Evolutionary conservation across 2,329 filamentous ascomycete genomes (phyloP), one percentile per base, ranked within the genome.

Genomic region (Colletotrichum brevisporum): DNA sequence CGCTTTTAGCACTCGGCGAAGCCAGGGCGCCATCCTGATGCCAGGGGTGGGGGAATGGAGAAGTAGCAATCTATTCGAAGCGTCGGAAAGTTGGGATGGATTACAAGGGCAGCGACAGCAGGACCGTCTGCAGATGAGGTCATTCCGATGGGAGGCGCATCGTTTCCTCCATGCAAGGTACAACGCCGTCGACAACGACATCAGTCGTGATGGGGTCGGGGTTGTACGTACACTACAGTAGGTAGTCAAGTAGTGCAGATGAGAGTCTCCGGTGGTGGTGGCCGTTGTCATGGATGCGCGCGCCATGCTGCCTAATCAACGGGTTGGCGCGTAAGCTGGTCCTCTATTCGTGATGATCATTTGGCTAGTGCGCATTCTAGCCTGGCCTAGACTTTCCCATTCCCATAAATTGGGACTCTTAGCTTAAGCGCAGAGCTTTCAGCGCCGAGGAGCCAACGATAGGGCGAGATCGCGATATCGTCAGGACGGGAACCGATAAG

Each of bases 81-180:
- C 69, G 52, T 67, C 63, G 24, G 61, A 70, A 70, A 70, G 61
- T 57, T 71, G 57, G 62, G 67, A 71, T 43, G 61, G 55, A 54
- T 53, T 39, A 26, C n/a, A 41, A 67, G 12, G 36, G 41, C 48
- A 24, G 16, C 43, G 41, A 15, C 52, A 26, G 18, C 43, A 51
- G 45, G 26, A 41, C 51, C n/a, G 6, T 27, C 43, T 41, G 50
- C 36, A 51, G 50, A 52, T 69, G 62, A 69, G 51, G 62, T 69
- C 67, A 61, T 67, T 45, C 55, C 55, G 18, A 53, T 27, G 39
- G 41, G 66, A n/a, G 43, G 16, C 26, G 54, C 61, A 54, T 58
- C 47, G 61, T 54, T 41, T 41, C 18, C n/a, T 51, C 36, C n/a
- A 56, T 56, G 56, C 67, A 67, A 57, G 55, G 62, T 47, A 56